Conservation (phyloP, 2,329 filamentous ascomycete species). For the Proliferodiscus dingleyae region DNA sequence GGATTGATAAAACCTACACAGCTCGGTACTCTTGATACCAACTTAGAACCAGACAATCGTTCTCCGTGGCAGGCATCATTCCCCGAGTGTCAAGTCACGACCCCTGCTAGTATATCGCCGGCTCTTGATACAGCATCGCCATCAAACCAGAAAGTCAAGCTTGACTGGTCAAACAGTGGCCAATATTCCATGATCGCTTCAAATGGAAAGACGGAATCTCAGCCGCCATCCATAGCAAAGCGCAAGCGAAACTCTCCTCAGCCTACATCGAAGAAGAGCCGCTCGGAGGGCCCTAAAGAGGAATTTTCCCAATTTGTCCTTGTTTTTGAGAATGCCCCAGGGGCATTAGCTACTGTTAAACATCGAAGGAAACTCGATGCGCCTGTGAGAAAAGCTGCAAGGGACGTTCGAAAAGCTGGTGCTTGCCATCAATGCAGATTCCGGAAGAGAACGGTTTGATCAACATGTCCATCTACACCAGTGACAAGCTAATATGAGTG, state of each 20-base stretch:
- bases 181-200: background rate
- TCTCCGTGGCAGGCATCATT: background rate
- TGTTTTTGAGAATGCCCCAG: constrained; percentile 24
- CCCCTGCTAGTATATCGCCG: background rate
- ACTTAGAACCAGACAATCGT: background rate
- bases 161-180: constrained; percentile 13
- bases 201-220: background rate
- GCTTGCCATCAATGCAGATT: constrained; percentile 29
- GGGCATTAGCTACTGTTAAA: constrained; percentile 21
- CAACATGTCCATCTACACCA: background rate
- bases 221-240: constrained; percentile 7
- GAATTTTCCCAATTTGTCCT: constrained; percentile 20
- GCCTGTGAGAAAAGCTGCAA: constrained; percentile 22
- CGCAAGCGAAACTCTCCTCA: constrained; percentile 13
- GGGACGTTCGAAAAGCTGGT: constrained; percentile 25
- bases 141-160: background rate
- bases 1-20: background rate
- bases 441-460: constrained; percentile 25
- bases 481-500: background rate
- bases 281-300: background rate
- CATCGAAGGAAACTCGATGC: constrained; percentile 21
- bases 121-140: background rate
- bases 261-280: constrained; percentile 11
- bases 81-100: background rate
- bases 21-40: background rate